Evolutionary conservation across 2,329 filamentous ascomycete species (phyloP).

Genomic region (Acarospora socialis): DNA sequence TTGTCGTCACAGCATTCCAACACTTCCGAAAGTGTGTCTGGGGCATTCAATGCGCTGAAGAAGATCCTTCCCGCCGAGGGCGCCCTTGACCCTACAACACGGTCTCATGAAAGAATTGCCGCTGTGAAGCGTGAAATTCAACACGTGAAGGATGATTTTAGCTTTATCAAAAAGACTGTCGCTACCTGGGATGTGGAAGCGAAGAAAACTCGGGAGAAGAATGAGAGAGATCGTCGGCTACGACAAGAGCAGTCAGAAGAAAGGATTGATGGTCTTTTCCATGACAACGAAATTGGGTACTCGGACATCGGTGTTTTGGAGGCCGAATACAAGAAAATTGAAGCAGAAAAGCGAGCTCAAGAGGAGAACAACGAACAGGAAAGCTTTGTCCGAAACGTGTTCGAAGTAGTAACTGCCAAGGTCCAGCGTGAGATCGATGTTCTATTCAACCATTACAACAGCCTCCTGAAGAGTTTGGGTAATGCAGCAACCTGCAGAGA

Average conservation of each 20-base stretch:
- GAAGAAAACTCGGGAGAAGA: slow-evolving; percentile 27
- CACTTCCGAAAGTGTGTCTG: too few species aligned
- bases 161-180: slow-evolving; percentile 27
- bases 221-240: slow-evolving; percentile 33
- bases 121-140: slow-evolving; percentile 22
- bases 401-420: slow-evolving; percentile 34
- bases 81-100: too few species aligned
- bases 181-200: slow-evolving; percentile 34
- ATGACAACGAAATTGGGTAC: slow-evolving; percentile 43
- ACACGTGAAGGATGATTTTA: slow-evolving; percentile 28
- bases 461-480: slow-evolving; percentile 28
- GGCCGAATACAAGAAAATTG: slow-evolving; percentile 39
- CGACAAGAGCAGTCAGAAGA: slow-evolving; percentile 39
- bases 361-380: slow-evolving; percentile 40
- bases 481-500: slow-evolving; percentile 14
- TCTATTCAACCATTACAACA: slow-evolving; percentile 33
- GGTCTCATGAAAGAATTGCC: too few species aligned
- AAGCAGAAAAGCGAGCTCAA: slow-evolving; percentile 36
- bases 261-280: slow-evolving; percentile 40
- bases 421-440: slow-evolving; percentile 36
- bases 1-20: too few species aligned
- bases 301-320: slow-evolving; percentile 42
- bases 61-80: too few species aligned
- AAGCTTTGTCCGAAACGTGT: slow-evolving; percentile 35
- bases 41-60: too few species aligned